Conservation (phyloP, 345 rosid species). For the Hibiscus trionum region DNA sequence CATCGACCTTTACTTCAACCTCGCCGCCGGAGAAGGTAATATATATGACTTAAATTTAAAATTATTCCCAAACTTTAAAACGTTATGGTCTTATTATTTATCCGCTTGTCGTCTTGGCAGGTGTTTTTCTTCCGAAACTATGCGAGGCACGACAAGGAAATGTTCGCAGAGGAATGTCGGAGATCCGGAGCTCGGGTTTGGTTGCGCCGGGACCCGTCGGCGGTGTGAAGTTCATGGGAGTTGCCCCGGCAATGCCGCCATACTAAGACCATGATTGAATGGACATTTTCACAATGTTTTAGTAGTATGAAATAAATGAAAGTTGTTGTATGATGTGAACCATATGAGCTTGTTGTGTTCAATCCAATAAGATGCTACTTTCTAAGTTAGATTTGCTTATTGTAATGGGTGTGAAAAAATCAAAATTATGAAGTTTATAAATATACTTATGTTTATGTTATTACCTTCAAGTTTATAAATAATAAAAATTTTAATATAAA, state of each 20-base stretch:
- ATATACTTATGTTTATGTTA: not conserved
- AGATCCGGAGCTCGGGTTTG: constrained; percentile 53
- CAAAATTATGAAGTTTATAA: not conserved
- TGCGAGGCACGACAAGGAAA: constrained; percentile 49
- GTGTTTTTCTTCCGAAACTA: constrained; percentile 69
- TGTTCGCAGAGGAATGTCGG: constrained; percentile 49
- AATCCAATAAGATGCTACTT: not conserved
- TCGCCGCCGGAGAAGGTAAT: constrained; percentile 91
- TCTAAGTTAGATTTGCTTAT: not conserved
- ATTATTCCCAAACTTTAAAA: too few relatives aligned
- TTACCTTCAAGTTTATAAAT: not conserved
- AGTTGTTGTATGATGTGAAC: not conserved
- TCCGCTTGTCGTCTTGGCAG: constrained; percentile 19
- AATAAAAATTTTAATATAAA: too few relatives aligned
- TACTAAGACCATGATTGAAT: not conserved
- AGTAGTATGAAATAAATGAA: not conserved
- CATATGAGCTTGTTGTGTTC: not conserved
- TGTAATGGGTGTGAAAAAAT: not conserved
- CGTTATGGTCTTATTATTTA: not conserved
- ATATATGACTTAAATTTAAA: not conserved
- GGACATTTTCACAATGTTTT: not conserved
- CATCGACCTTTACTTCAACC: constrained; percentile 77
- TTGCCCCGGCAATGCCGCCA: constrained; percentile 5
- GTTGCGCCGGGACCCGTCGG: constrained; percentile 41
- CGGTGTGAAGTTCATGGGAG: not conserved